A percentile compares a stretch with the other conserved stretches of the same genome.
Conservation (phyloP, 257 asterid species). For the Cinchona pubescens region DNA sequence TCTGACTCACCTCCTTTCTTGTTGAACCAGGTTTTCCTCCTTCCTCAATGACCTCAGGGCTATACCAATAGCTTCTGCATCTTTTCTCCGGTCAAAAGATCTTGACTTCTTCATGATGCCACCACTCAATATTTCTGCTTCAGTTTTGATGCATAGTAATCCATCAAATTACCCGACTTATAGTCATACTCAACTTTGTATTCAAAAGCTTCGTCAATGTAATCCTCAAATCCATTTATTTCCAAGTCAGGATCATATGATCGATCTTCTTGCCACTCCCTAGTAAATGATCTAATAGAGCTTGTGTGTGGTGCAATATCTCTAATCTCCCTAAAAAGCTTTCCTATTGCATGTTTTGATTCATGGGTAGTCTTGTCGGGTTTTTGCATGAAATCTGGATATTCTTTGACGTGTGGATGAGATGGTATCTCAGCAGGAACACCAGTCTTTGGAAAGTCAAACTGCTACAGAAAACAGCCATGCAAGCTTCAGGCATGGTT, state of each 20-base stretch:
- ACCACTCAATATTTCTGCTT: constrained; percentile 60
- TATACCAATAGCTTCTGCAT: constrained; percentile 46
- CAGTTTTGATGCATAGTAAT: constrained; percentile 53
- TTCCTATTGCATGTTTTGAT: constrained; percentile 47
- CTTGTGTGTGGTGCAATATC: constrained; percentile 25
- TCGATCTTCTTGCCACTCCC: constrained; percentile 32
- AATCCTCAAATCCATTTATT: constrained; percentile 44
- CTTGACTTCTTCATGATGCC: constrained; percentile 46
- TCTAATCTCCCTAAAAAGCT: constrained; percentile 52
- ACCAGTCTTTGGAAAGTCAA: constrained; percentile 62
- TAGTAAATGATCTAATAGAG: constrained; percentile 34
- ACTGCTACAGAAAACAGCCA: constrained; percentile 53
- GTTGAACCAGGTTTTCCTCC: constrained; percentile 51
- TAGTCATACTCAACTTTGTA: constrained; percentile 51
- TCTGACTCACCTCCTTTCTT: constrained; percentile 35
- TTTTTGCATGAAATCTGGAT: constrained; percentile 67
- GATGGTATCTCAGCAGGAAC: constrained; percentile 54
- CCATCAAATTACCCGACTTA: constrained; percentile 68
- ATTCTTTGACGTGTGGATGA: no score
- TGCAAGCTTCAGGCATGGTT: constrained; percentile 44
- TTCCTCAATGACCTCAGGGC: constrained; percentile 55
- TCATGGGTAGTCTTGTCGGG: constrained; percentile 37
- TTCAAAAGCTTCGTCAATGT: constrained; percentile 41
- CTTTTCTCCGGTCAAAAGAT: constrained; percentile 54
- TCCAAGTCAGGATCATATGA: constrained; percentile 51